Evolutionary conservation across 345 rosid genomes (phyloP).

Genomic region (Abelmoschus esculentus): DNA sequence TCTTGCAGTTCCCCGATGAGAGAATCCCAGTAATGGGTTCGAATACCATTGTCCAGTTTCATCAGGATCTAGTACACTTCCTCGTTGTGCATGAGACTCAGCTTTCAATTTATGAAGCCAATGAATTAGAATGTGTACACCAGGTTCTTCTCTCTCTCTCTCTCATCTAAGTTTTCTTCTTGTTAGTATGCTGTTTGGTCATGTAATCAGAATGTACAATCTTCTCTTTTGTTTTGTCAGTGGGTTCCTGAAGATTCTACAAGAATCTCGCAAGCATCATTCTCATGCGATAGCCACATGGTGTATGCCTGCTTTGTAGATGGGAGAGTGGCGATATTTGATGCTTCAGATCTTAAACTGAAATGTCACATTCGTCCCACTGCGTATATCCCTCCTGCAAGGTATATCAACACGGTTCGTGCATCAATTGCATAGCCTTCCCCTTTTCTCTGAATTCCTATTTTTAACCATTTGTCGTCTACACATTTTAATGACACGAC

Average conservation of each 20-base stretch:
- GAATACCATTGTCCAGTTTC: conserved; percentile 36
- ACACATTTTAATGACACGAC: no score
- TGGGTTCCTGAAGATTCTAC: no score
- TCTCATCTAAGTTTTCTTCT: neutral
- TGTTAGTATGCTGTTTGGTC: no score
- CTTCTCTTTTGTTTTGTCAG: no score
- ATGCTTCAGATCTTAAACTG: conserved; percentile 22
- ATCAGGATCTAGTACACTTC: conserved; percentile 30
- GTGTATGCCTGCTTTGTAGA: conserved; percentile 31
- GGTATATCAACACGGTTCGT: conserved; percentile 20
- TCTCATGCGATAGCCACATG: conserved; percentile 33
- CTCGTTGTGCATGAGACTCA: conserved; percentile 26
- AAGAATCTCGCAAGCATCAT: conserved; percentile 36
- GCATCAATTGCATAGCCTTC: neutral
- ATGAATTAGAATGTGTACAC: conserved; percentile 20
- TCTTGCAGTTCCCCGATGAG: conserved; percentile 19
- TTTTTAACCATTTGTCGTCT: no score
- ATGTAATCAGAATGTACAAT: no score
- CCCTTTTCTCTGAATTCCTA: no score
- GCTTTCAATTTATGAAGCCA: conserved; percentile 29
- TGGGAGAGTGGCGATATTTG: conserved; percentile 31
- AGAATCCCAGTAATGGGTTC: conserved; percentile 6
- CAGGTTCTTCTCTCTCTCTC: conserved; percentile 26
- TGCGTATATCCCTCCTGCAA: conserved; percentile 22
- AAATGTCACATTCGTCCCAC: conserved; percentile 17